Conservation (phyloP, 2,329 filamentous ascomycete species). For the Talaromyces marneffei region DNA sequence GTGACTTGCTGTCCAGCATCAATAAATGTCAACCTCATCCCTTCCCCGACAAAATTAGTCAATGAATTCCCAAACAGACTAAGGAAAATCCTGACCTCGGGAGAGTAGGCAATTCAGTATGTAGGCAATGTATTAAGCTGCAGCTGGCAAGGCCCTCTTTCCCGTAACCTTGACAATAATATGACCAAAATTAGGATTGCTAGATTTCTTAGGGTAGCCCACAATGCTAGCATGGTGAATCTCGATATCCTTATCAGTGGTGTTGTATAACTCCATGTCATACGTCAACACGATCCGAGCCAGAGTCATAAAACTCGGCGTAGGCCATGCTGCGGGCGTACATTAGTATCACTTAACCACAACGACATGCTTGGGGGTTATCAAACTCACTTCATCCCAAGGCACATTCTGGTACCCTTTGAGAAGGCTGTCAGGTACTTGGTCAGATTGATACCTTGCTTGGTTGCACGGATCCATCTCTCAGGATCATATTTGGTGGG, state of each 20-base stretch:
- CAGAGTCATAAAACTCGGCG: neutral
- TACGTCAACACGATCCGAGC: neutral
- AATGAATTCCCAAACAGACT: no score
- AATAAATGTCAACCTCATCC: no score
- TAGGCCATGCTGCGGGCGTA: slow-evolving; percentile 4
- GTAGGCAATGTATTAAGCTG: neutral
- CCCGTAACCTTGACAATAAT: neutral
- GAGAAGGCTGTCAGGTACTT: neutral
- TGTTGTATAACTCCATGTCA: slow-evolving; percentile 1
- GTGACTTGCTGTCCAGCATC: no score
- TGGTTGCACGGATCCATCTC: slow-evolving; percentile 18
- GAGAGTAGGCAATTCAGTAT: no score
- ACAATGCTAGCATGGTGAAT: neutral
- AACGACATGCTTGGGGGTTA: no score
- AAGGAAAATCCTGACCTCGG: no score
- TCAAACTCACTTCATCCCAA: neutral
- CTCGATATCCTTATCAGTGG: slow-evolving; percentile 3
- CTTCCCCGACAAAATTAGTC: no score
- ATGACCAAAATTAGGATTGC: neutral
- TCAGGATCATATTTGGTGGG: slow-evolving; percentile 24
- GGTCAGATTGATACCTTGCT: neutral
- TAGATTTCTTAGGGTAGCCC: neutral
- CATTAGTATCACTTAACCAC: no score
- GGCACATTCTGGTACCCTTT: neutral
- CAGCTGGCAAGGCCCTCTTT: neutral